Evolutionary conservation across 768 basidiomycete genomes (phyloP), one percentile per base, ranked within the genome.

Genomic region (Rhodotorula taiwanensis): DNA sequence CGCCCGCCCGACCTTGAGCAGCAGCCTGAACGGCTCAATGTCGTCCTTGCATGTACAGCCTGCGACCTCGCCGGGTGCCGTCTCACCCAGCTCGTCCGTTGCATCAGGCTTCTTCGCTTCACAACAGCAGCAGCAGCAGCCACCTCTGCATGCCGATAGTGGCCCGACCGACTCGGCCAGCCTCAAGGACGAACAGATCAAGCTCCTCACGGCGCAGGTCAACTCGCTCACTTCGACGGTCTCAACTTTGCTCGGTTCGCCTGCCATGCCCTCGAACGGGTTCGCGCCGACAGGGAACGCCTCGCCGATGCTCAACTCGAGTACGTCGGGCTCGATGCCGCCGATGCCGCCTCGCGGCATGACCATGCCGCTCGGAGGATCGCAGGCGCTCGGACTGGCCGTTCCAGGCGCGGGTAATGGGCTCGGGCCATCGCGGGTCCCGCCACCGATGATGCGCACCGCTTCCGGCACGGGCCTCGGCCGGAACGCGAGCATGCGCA

Each of bases 191-290:
- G 72, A 76, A 49, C 52, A 81, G 81, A 49, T 89, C 86, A 20
- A 77, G 82, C 84, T 44, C 74, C 79, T 30, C 86, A 89, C 75
- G 15, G 86, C 87, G 70, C 83, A 87, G 44, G 79, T 92, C 58
- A 86, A 84, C 73, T 85, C 84, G 15, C 77, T 92, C 70, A 87
- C 88, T 23, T 84, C 86, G 4, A 89, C 89, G 13, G 89, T 92
- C 55, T 86, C 88, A 28, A 88, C 89, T 74, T 80, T 92, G 30
- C 81, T 91, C 14, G 86, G 86, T 21, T 55, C 52, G 49, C 52
- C 59, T 23, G 43, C 25, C 33, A 31, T 20, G 34, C 59, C 34
- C 25, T 33, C 8, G 34, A 16, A 23, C 25, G 31, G 13, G 25
- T 39, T 28, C 25, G 55, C 27, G 27, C n/a, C n/a, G n/a, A n/a